Base-by-base conservation (phyloP, 495 filamentous ascomycete species). In the Tuber umbilicatum region DNA sequence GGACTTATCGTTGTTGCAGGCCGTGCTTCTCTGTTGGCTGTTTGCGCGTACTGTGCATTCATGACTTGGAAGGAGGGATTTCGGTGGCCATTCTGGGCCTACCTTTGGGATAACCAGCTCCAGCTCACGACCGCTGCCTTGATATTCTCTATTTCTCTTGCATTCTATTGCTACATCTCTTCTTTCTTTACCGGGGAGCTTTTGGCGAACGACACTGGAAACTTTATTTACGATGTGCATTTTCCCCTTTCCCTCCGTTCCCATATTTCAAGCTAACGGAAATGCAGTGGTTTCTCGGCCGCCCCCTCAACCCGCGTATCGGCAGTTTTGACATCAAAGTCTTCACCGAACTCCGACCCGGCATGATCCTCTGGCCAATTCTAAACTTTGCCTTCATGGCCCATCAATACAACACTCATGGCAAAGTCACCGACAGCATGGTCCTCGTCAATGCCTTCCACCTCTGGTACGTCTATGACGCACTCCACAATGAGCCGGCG, bases 241-340 rank as follows among this genome's bases (percentile, higher is more conserved):
- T 60, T 21, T 14, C 23, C 41, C 23, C 45, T 41, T 70, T 38
- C 72, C 60, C 23, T 60, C 23, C 38, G 2, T n/a, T n/a, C 21
- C 12, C 72, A 12, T 73, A 38, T 23, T 70, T 40, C 41, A 17
- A 45, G 16, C 42, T 72, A n/a, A 40, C 21, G 5, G 23, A 35
- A 19, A 27, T 38, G 47, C 23, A 74, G 84, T 98, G 92, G 87
- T 99, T 93, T 85, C 98, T 98, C 78, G 95, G 95, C 31, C 93
- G 95, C 47, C 95, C 98, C 82, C 90, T 98, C 74, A 99, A 98
- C 85, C 94, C 96, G 12, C 93, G 94, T 41, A 83, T 98, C 70
- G 89, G 86, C 6, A 91, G 92, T 77, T 90, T 97, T 69, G 96
- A 99, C 81, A 91, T 99, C 83, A 97, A 97, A 84, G 86, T 90